Percentiles rank a stretch among this genome's conserved stretches.
These are phyloP conservation scores for Penicillium bialowiezense DNA, from an alignment of 495 filamentous ascomycete genomes.

Conservation along the genomic window DNA sequence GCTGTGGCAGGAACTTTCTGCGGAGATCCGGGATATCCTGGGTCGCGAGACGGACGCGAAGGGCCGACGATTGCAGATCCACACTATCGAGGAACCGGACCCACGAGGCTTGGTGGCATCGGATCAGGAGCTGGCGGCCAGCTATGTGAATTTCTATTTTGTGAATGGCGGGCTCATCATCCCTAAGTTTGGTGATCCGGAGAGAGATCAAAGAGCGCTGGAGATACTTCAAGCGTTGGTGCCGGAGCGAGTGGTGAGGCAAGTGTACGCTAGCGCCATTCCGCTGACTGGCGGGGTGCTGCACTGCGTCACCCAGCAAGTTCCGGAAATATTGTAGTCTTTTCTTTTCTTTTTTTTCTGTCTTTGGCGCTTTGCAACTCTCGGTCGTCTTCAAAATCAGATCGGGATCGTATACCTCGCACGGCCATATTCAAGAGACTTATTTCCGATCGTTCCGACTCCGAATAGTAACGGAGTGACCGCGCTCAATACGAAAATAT, in stretches of 20 bases:
- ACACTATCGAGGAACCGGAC: constrained; percentile 21
- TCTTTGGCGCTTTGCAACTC: neutral
- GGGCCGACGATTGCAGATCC: constrained; percentile 21
- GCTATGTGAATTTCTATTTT: constrained; percentile 31
- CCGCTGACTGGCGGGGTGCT: constrained; percentile 27
- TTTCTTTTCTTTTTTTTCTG: neutral
- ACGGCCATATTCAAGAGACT: neutral
- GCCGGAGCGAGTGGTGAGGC: constrained; percentile 18
- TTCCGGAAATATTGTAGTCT: neutral
- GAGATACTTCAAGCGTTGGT: constrained; percentile 17
- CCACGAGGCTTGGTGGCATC: constrained; percentile 11
- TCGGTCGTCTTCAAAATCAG: neutral
- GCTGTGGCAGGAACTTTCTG: constrained; percentile 21
- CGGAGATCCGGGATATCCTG: constrained; percentile 20
- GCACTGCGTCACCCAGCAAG: constrained; percentile 29
- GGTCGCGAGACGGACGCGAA: constrained; percentile 20
- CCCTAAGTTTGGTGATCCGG: constrained; percentile 22
- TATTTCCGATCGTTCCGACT: neutral
- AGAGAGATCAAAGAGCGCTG: constrained; percentile 16
- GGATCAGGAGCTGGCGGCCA: constrained; percentile 15
- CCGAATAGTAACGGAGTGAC: neutral
- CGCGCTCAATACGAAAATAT: no score
- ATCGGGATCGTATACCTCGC: neutral
- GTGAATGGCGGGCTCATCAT: constrained; percentile 26
- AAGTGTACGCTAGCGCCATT: constrained; percentile 24